Evolutionary conservation across 257 asterid species (phyloP), one percentile per base, ranked within the genome.

Genomic region (Penstemon davidsonii): DNA sequence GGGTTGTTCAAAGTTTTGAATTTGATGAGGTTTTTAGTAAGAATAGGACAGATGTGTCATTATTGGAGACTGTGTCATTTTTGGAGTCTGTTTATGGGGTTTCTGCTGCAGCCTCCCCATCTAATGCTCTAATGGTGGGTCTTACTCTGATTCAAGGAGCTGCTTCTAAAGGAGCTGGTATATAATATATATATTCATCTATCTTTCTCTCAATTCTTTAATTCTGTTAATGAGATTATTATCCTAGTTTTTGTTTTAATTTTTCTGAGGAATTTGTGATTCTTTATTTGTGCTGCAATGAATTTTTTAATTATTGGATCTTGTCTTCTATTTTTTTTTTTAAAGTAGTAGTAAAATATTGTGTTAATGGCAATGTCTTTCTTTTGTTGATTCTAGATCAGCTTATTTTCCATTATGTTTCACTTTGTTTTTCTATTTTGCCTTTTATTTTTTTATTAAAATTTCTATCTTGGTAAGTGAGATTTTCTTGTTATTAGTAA

Each of bases 141-240:
- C 89, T 92, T 73, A 79, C 96, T 59, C 89, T 92, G 67, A 81
- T 92, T 78, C 88, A 73, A 11, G 96, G 96, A 70, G 97, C 98
- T 80, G 88, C 74, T 72, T 81, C 88, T 69, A 88, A 79, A 82
- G 86, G 91, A 64, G 98, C 96, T 72, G 95, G 97, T 92, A 81
- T 44, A 25, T 25, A 25, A 25, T 25, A 25, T 25, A 25, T 25
- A 25, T 25, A 25, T 25, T 39, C 65, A 9, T 61, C 8, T 63
- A 49, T 13, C 68, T 78, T 77, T 44, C 69, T 55, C 44, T 74
- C 41, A 46, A 13, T 47, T 74, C 59, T 74, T 9, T 6, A 38
- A 13, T 8, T 58, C 46, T 62, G 11, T 42, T 40, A 11, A 18
- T 37, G 4, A 5, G 9, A 9, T 59, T 11, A 4, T n/a, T 4